Base-by-base conservation (phyloP, 805 yeast species). In the Hanseniaspora meyeri region DNA sequence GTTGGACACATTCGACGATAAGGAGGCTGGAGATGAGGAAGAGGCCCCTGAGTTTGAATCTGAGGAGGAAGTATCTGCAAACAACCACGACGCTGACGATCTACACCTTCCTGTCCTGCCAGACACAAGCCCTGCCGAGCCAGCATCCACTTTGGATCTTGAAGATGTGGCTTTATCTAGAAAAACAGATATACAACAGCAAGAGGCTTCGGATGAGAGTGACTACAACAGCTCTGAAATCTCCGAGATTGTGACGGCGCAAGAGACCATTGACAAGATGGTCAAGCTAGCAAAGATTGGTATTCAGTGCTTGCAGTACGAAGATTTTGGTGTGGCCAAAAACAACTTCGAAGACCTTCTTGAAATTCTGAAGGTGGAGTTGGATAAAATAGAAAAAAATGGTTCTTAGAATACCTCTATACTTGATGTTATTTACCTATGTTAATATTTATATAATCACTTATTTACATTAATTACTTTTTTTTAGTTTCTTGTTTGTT, bases 51-150 rank as follows among this genome's bases (percentile, higher is more conserved):
- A 42, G 8, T 43, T 51, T 51, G 47, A 46, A 4, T 42, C 55
- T n/a, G 38, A 14, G 20, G 43, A 46, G 4, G 55, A 57, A 10
- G 48, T 34, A 14, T 42, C 39, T 10, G 12, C 50, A 55, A 27
- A 38, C 52, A 39, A 46, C 17, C 55, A 31, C 32, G 24, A 24
- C 20, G 29, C 9, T 12, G 31, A 11, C 48, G 59, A 11, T 10
- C 20, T 53, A 4, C 17, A 53, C 9, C 57, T 53, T 12, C 57
- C 57, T 10, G 29, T 43, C 2, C 16, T 49, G 12, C 62, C 64
- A 12, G 27, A 57, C 45, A 17, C 52, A 7, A 60, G 56, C 27
- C 50, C 54, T 12, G 52, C 43, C 1, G 57, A 53, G 19, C 48
- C 46, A n/a, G 51, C 43, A 2, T 57, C 52, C 6, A 46, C 51